These are phyloP conservation scores for Colletotrichum navitas DNA, from an alignment of 2,329 filamentous ascomycete species.

Conservation along the genomic window DNA sequence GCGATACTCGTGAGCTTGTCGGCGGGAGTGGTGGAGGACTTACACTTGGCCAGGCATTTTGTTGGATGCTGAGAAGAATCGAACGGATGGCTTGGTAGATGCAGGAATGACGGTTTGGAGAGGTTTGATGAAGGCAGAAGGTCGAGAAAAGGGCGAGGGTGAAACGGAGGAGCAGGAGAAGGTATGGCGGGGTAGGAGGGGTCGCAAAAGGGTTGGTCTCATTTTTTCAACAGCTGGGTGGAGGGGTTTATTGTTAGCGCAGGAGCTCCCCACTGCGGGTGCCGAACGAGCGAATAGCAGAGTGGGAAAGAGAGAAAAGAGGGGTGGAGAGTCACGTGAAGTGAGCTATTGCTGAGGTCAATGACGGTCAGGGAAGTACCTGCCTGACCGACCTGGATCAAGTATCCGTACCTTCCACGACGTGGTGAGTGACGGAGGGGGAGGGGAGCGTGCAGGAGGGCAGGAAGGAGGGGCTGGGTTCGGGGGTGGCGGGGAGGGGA, in stretches of 20 bases:
- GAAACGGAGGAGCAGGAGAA: conserved; percentile 44
- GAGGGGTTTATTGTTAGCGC: conserved; percentile 44
- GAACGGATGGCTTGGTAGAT: conserved; percentile 47
- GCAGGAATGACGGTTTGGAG: conserved; percentile 41
- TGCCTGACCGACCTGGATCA: conserved; percentile 5
- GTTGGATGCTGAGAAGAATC: conserved; percentile 70
- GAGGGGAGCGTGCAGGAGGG: neutral
- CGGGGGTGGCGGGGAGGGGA: conserved; percentile 6
- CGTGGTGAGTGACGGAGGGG: neutral
- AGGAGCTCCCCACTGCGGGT: conserved; percentile 41
- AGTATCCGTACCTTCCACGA: conserved; percentile 29
- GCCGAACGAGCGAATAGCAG: conserved; percentile 28
- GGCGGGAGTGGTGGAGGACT: conserved; percentile 53
- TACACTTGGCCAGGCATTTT: conserved; percentile 81
- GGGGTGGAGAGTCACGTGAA: conserved; percentile 39
- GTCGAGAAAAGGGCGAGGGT: conserved; percentile 45
- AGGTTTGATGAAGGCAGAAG: conserved; percentile 44
- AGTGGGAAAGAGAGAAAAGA: neutral
- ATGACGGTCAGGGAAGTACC: conserved; percentile 31
- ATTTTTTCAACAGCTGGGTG: conserved; percentile 45
- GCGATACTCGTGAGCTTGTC: conserved; percentile 6
- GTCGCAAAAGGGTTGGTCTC: conserved; percentile 45
- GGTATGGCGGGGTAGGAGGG: conserved; percentile 45
- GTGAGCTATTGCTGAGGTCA: conserved; percentile 40
- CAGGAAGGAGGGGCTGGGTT: conserved; percentile 19